Conservation (phyloP, 1,284 basidiomycete species). For the Sanghuangporus weigelae region DNA sequence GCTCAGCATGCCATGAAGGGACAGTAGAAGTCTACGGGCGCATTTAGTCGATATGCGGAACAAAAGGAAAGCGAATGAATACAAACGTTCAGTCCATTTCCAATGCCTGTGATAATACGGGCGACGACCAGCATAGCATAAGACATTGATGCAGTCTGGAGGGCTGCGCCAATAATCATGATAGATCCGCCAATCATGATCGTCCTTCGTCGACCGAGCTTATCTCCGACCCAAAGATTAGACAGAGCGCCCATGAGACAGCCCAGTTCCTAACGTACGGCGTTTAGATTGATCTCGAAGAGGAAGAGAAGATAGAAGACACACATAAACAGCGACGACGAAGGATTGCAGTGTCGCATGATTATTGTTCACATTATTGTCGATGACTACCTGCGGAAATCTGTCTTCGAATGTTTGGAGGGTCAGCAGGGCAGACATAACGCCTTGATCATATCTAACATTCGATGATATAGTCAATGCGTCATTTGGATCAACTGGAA, state of each 20-base stretch:
- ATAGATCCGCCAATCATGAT: conserved; percentile 48
- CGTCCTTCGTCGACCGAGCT: conserved; percentile 45
- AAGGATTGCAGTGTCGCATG: conserved; percentile 52
- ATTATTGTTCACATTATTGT: conserved; percentile 30
- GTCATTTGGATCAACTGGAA: neutral
- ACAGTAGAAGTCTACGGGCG: conserved; percentile 55
- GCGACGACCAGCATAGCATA: conserved; percentile 57
- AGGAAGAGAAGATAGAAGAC: conserved; percentile 17
- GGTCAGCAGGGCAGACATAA: conserved; percentile 56
- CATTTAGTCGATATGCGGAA: conserved; percentile 20
- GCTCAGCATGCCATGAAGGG: conserved; percentile 62
- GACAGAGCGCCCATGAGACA: conserved; percentile 48
- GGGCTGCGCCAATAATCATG: conserved; percentile 61
- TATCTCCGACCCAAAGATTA: conserved; percentile 51
- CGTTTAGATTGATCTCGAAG: neutral
- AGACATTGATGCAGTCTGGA: conserved; percentile 49
- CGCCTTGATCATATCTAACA: conserved; percentile 56
- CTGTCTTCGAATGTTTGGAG: conserved; percentile 43
- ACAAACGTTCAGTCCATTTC: conserved; percentile 62
- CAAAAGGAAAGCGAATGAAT: neutral
- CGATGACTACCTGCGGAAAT: conserved; percentile 42
- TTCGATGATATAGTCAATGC: neutral
- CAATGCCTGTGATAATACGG: conserved; percentile 57
- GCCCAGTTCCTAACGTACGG: conserved; percentile 40
- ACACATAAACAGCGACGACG: conserved; percentile 49